Conservation (phyloP, 2,329 filamentous ascomycete genomes). For the Xylariaceae sp. region DNA sequence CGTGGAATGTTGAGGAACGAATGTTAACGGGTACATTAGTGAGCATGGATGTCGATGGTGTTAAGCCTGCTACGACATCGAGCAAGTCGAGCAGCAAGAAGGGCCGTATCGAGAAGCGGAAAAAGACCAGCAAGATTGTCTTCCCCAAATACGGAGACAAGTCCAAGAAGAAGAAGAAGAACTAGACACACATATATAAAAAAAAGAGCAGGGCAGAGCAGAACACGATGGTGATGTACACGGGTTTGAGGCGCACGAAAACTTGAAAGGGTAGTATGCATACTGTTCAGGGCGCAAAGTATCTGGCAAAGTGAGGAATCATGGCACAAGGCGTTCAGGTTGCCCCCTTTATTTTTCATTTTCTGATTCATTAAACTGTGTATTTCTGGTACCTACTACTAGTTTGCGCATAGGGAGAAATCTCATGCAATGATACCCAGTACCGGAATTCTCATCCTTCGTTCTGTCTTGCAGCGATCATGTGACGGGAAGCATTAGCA, state of each 20-base stretch:
- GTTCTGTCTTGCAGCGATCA: conserved; percentile 4
- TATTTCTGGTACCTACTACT: conserved; percentile 11
- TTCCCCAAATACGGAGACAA: conserved; percentile 55
- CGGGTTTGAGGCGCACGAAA: not conserved
- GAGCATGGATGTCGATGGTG: conserved; percentile 55
- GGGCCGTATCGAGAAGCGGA: conserved; percentile 51
- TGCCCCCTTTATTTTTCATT: conserved; percentile 15
- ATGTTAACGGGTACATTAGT: conserved; percentile 16
- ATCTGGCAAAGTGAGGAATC: conserved; percentile 8
- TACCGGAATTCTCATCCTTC: conserved; percentile 9
- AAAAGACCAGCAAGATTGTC: conserved; percentile 52
- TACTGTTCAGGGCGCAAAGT: not conserved
- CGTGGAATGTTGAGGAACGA: not conserved
- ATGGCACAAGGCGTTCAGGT: conserved; percentile 26
- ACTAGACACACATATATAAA: conserved; percentile 14
- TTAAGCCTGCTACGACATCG: conserved; percentile 33
- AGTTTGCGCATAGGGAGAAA: conserved; percentile 17
- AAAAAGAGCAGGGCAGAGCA: not conserved
- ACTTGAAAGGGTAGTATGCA: conserved; percentile 24
- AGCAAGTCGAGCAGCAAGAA: conserved; percentile 40
- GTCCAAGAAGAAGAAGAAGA: conserved; percentile 38
- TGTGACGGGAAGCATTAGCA: not conserved
- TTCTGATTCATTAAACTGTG: conserved; percentile 8
- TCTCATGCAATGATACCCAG: conserved; percentile 28
- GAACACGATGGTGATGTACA: not conserved